Evolutionary conservation across 768 basidiomycete genomes (phyloP).

Genomic region (Suillus placidus): DNA sequence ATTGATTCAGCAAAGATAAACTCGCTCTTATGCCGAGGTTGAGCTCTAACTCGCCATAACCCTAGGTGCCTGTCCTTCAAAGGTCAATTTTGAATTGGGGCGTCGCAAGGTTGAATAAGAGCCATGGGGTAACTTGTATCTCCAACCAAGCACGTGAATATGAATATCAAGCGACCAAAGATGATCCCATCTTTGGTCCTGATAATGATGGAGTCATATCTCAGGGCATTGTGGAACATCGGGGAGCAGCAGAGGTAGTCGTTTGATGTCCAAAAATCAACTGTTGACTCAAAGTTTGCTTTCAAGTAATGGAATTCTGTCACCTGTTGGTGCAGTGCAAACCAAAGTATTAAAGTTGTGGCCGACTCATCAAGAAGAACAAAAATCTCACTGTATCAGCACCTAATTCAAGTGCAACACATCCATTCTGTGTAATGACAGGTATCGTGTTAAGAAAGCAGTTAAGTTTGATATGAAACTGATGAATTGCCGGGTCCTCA

Average conservation of each 20-base stretch:
- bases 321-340: neutral
- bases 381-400: too few relatives aligned
- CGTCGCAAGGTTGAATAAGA: conserved; percentile 26
- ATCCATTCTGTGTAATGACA: too few relatives aligned
- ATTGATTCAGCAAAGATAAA: conserved; percentile 34
- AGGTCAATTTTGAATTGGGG: conserved; percentile 3
- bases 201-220: conserved; percentile 32
- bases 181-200: conserved; percentile 16
- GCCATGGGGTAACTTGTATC: conserved; percentile 18
- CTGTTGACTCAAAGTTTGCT: conserved; percentile 22
- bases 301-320: conserved; percentile 15
- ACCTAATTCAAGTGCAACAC: too few relatives aligned
- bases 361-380: too few relatives aligned
- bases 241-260: conserved; percentile 23
- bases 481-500: too few relatives aligned
- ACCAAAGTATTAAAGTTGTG: too few relatives aligned
- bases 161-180: conserved; percentile 24
- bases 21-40: conserved; percentile 13
- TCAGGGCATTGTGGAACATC: conserved; percentile 14
- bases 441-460: too few relatives aligned
- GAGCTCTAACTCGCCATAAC: conserved; percentile 20
- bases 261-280: conserved; percentile 15
- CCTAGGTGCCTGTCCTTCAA: conserved; percentile 28
- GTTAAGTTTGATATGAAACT: too few relatives aligned
- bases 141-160: conserved; percentile 23